Percentiles rank a stretch among this genome's conserved stretches.
These are phyloP conservation scores for Litsea cubeba DNA, from an alignment of 164 flowering plant genomes.

Conservation along the genomic window DNA sequence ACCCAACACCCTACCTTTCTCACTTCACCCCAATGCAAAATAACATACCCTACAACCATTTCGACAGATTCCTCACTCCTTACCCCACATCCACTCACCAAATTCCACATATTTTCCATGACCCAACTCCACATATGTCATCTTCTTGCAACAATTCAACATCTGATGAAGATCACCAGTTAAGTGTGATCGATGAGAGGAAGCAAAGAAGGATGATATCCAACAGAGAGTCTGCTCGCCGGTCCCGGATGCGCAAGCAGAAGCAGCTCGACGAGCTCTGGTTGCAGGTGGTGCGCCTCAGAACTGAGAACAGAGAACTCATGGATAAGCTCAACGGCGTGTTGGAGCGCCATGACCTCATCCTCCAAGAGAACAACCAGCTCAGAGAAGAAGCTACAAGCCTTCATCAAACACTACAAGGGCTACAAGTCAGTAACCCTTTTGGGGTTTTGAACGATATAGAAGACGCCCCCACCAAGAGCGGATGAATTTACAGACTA, in stretches of 20 bases:
- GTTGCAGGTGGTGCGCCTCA: slow-evolving; percentile 74
- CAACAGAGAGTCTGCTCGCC: slow-evolving; percentile 85
- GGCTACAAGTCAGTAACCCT: slow-evolving; percentile 48
- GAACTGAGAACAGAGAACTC: slow-evolving; percentile 74
- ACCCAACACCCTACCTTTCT: slow-evolving; percentile 20
- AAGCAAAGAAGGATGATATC: slow-evolving; percentile 91
- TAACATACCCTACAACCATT: slow-evolving; percentile 25
- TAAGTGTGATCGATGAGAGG: slow-evolving; percentile 63
- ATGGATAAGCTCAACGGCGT: slow-evolving; percentile 64
- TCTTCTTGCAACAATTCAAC: slow-evolving; percentile 51
- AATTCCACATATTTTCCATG: slow-evolving; percentile 21
- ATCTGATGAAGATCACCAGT: slow-evolving; percentile 72
- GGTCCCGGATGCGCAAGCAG: slow-evolving; percentile 95
- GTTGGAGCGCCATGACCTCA: slow-evolving; percentile 54
- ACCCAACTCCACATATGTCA: slow-evolving; percentile 12
- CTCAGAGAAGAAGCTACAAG: slow-evolving; percentile 65
- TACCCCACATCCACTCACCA: slow-evolving; percentile 23
- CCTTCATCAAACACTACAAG: slow-evolving; percentile 54
- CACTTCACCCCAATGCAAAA: slow-evolving; percentile 27
- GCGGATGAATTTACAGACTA: slow-evolving; percentile 38
- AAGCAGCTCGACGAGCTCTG: slow-evolving; percentile 87
- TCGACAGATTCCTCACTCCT: slow-evolving; percentile 26
- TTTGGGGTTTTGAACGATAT: slow-evolving; percentile 34
- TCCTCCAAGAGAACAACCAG: slow-evolving; percentile 57
- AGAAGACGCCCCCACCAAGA: slow-evolving; percentile 43